Conservation (phyloP, 2,329 filamentous ascomycete species). For the Hymenoscyphus linearis region DNA sequence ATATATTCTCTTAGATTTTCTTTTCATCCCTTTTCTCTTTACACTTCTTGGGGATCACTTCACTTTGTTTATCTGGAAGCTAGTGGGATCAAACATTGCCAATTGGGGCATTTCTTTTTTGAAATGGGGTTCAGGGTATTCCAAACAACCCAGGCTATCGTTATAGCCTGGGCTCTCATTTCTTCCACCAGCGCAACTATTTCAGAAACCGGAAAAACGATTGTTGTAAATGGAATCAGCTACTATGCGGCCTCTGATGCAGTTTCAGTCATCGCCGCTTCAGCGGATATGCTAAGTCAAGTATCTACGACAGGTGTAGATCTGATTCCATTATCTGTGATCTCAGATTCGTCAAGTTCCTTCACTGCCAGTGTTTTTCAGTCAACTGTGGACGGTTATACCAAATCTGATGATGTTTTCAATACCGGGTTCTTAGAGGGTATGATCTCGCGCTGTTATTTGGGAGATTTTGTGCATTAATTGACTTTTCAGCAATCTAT, state of each 20-base stretch:
- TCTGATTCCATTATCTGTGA: constrained; percentile 27
- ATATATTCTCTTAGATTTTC: not conserved
- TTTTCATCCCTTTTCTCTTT: not conserved
- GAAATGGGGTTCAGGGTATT: not conserved
- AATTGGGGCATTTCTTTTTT: not conserved
- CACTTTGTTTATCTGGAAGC: not conserved
- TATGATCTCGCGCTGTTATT: constrained; percentile 1
- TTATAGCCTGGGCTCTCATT: constrained; percentile 6
- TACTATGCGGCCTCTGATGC: constrained; percentile 29
- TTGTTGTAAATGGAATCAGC: constrained; percentile 30
- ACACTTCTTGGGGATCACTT: not conserved
- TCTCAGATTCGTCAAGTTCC: constrained; percentile 13
- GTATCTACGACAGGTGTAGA: constrained; percentile 16
- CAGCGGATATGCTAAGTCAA: constrained; percentile 10
- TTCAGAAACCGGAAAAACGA: constrained; percentile 13
- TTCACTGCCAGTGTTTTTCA: constrained; percentile 21
- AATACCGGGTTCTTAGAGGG: constrained; percentile 26
- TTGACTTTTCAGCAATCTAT: constrained; percentile 16
- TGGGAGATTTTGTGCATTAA: not conserved
- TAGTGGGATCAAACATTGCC: not conserved
- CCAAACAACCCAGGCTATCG: not conserved
- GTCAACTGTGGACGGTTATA: constrained; percentile 10
- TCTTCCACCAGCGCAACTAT: constrained; percentile 6
- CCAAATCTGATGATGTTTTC: constrained; percentile 25
- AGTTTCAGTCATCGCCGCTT: constrained; percentile 21